Conservation (phyloP, 2,329 filamentous ascomycete genomes). For the Sporothrix sp. region DNA sequence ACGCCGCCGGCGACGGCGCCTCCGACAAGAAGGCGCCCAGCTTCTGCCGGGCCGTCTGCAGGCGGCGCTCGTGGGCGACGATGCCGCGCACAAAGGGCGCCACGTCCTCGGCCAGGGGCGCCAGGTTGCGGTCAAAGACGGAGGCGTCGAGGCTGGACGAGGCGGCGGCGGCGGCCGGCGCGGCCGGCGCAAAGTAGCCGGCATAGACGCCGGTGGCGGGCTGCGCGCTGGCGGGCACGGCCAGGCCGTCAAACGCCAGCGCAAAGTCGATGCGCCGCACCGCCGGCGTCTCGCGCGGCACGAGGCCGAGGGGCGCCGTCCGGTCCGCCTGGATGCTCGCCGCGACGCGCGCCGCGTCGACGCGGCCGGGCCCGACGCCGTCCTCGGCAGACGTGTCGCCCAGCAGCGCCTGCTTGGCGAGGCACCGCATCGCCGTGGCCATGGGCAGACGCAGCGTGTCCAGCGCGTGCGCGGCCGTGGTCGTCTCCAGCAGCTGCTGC, state of each 20-base stretch:
- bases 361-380: slow-evolving; percentile 15
- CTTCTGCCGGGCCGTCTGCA: slow-evolving; percentile 56
- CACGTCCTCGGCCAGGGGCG: slow-evolving; percentile 61
- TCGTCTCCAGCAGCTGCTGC: slow-evolving; percentile 37
- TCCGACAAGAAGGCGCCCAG: slow-evolving; percentile 47
- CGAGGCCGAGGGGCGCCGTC: slow-evolving; percentile 25
- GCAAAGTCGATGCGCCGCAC: slow-evolving; percentile 45
- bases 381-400: slow-evolving; percentile 7
- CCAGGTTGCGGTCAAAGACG: slow-evolving; percentile 63
- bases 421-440: slow-evolving; percentile 25
- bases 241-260: slow-evolving; percentile 51
- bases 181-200: slow-evolving; percentile 19
- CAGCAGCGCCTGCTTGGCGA: slow-evolving; percentile 25
- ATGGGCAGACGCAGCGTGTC: slow-evolving; percentile 23
- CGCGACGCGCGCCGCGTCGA: slow-evolving; percentile 28
- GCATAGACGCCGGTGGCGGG: background rate
- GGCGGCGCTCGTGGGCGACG: slow-evolving; percentile 60
- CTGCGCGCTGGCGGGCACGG: slow-evolving; percentile 31
- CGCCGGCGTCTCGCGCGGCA: slow-evolving; percentile 15
- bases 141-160: slow-evolving; percentile 51
- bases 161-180: slow-evolving; percentile 19
- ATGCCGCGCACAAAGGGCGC: slow-evolving; percentile 88
- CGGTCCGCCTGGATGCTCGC: slow-evolving; percentile 32
- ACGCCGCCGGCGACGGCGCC: slow-evolving; percentile 10
- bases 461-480: slow-evolving; percentile 26